Base-by-base conservation (phyloP, 169 alveolate species). In the Besnoitia besnoiti region DNA sequence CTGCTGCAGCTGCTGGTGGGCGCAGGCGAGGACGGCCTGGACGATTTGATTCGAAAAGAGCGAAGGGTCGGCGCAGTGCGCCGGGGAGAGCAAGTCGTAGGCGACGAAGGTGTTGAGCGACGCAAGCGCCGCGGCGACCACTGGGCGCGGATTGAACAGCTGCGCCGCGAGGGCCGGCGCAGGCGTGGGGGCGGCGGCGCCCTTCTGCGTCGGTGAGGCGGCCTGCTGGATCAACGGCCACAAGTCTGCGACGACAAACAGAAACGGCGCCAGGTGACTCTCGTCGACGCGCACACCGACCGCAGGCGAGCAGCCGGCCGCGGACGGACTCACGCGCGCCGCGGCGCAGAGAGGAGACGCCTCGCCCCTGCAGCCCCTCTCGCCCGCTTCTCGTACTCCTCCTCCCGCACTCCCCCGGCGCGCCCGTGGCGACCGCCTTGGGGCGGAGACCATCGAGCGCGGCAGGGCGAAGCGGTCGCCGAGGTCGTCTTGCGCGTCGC, bases 51-150 rank as follows among this genome's bases (percentile, higher is more conserved):
- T 89, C 51, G 76, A 44, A 24, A 80, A 73, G 40, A 39, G 35
- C 35, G 92, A 40, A 51, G 84, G 14, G 40, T 46, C 73, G 39
- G n/a, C 40, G 77, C 67, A 44, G 55, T 75, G 39, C 46, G 5
- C 85, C 12, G 92, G 82, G 16, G 77, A 51, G 44, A 89, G 47
- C 46, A 93, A 85, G 59, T 90, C 94, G 37, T 89, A 89, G 30
- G 91, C 79, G 30, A 93, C 93, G 37, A 93, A 93, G 51, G 89
- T 93, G 91, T 90, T 89, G 27, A 93, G 85, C 24, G 94, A 62
- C 16, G 90, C 90, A 50, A 93, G 79, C 37, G 95, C 95, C 40
- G 46, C 94, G 3, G 94, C 95, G 42, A 61, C 76, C 21, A 90
- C 82, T 2, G 82, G 82, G 30, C 39, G 95, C 75, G n/a, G 92